phyloP scores from a whole-genome alignment of 140 eudicot species.

The Flaveria floridana region DNA sequence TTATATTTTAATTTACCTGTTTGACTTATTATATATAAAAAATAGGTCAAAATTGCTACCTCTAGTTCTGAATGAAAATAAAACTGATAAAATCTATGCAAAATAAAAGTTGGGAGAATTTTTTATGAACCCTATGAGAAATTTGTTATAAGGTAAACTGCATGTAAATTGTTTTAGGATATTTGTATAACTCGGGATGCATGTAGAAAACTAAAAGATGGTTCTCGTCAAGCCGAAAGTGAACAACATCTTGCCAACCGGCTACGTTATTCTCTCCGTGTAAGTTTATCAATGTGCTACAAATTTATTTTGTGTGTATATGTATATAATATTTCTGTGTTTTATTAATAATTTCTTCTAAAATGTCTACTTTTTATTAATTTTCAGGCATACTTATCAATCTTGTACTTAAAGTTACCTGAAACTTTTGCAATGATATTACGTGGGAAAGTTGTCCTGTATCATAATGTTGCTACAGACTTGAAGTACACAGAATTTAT shows the following conservation, averaged over 20 bases:
- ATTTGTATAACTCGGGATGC: conserved; percentile 53
- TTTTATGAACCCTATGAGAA: neutral
- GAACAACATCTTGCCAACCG: conserved; percentile 74
- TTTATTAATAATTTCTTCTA: neutral
- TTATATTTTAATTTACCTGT: neutral
- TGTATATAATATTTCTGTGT: neutral
- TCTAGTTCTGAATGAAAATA: neutral
- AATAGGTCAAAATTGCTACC: neutral
- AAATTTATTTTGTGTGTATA: conserved; percentile 6
- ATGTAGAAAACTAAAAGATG: conserved; percentile 28
- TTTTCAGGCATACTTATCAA: conserved; percentile 74
- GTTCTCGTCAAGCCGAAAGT: conserved; percentile 28
- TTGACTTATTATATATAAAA: conserved; percentile 4
- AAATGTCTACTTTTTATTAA: conserved; percentile 7
- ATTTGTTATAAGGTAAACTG: neutral
- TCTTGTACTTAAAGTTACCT: conserved; percentile 72
- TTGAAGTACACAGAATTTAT: conserved; percentile 73
- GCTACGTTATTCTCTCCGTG: conserved; percentile 75
- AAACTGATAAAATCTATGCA: neutral
- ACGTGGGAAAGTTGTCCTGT: conserved; percentile 64
- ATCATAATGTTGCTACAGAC: conserved; percentile 69
- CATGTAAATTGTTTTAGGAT: conserved; percentile 46
- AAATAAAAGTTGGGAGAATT: neutral
- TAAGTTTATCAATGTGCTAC: conserved; percentile 33
- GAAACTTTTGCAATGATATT: conserved; percentile 51